Base-by-base conservation (phyloP, 495 filamentous ascomycete genomes). In the Xylaria venustula region DNA sequence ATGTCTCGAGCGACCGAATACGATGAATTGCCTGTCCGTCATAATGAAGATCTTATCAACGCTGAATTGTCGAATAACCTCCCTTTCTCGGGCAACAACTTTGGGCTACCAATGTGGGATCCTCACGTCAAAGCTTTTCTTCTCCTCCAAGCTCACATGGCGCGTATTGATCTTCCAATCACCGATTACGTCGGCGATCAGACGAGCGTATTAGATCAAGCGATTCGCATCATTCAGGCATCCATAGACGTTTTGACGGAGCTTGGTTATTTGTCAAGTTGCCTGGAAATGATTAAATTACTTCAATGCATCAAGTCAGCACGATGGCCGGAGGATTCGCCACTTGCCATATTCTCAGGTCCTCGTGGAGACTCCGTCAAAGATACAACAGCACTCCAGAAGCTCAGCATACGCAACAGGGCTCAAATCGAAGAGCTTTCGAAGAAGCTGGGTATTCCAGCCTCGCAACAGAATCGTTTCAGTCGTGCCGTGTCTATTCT, bases 31-130 rank as follows among this genome's bases (percentile, higher is more conserved):
- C 94, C 94, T 0, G 95, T 98, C n/a, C 89, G 94, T 4, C 94
- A 99, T 75, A 99, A 99, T 72, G 94, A 99, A 75, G 94, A 99
- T 73, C 87, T 99, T 36, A 93, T 99, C 79, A 99, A 99, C 71
- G 88, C 85, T 0, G 93, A 98, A 68, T 80, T 99, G 3, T 90
- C 92, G 2, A 86, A 85, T 40, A 89, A 90, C 62, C 79, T 98
- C 0, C 74, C 79, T 8, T 88, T 96, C 69, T 73, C 77, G 0
- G 75, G 74, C 12, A 69, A 66, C 11, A 65, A 68, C 5, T 88
- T 87, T 20, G 81, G 81, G 42, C 70, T 95, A 47, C 93, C 92
- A 0, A 90, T 98, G 88, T 97, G 94, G 93, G 94, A 99, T 75
- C 94, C 94, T 14, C 94, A 99, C 71, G 90, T 98, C 66, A 99